Percentiles rank a stretch among this genome's conserved stretches.
These are phyloP conservation scores for Penicilliopsis zonata DNA, from an alignment of 495 filamentous ascomycete species.

Conservation along the genomic window DNA sequence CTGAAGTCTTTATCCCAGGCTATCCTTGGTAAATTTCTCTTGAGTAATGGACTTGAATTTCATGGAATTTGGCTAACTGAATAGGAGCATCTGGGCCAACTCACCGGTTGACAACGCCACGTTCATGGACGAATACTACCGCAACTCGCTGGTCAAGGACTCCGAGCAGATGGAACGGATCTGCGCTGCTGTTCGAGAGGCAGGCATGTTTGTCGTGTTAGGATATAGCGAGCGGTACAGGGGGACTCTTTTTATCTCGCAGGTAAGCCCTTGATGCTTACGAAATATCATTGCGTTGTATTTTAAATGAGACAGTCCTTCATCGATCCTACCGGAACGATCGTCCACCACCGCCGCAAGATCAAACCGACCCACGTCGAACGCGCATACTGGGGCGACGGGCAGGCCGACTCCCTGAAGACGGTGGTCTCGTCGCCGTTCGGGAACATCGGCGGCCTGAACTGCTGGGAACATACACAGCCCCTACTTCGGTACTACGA, in stretches of 20 bases:
- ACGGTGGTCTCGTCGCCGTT: conserved; percentile 11
- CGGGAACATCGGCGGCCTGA: conserved; percentile 11
- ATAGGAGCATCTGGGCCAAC: conserved; percentile 1
- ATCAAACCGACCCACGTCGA: conserved; percentile 46
- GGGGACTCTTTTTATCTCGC: too few species aligned
- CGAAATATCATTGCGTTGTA: too few species aligned
- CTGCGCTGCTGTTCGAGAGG: conserved; percentile 11
- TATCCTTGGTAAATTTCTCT: conserved; percentile 11
- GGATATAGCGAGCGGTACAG: conserved; percentile 36
- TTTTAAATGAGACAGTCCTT: conserved; percentile 42
- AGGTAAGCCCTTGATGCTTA: too few species aligned
- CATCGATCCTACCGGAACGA: conserved; percentile 33
- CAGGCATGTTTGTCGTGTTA: conserved; percentile 17
- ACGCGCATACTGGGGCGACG: conserved; percentile 40
- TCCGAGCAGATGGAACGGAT: conserved; percentile 14
- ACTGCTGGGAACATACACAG: conserved; percentile 23
- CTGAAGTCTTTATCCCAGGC: conserved; percentile 13
- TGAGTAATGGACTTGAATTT: too few species aligned
- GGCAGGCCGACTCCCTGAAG: conserved; percentile 11
- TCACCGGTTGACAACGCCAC: conserved; percentile 1
- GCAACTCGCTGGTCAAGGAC: conserved; percentile 10
- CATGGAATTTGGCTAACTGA: background rate
- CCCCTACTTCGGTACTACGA: conserved; percentile 22
- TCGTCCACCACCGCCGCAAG: conserved; percentile 37
- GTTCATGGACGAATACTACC: conserved; percentile 12